Evolutionary conservation across 2,329 filamentous ascomycete species (phyloP).

Genomic region (Phyllosticta ampelicida): DNA sequence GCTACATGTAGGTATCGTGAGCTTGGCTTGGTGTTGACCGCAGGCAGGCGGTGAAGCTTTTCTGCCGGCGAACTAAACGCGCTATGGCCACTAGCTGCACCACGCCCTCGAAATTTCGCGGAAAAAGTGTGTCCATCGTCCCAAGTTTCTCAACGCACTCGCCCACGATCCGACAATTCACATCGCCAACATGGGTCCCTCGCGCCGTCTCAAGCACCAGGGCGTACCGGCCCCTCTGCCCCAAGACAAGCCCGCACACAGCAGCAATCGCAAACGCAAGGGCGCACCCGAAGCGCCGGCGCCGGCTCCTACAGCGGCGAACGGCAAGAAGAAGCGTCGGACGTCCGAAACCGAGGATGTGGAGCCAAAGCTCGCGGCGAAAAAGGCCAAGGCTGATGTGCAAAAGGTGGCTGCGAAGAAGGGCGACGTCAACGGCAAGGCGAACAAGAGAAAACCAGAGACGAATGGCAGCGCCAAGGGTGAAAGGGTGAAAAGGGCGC

Average conservation of each 20-base stretch:
- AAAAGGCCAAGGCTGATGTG: conserved; percentile 33
- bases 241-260: conserved; percentile 55
- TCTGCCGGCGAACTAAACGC: background rate
- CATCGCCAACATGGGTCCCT: conserved; percentile 61
- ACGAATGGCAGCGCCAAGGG: conserved; percentile 16
- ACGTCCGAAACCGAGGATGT: conserved; percentile 34
- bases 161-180: background rate
- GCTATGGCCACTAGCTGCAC: background rate
- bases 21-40: conserved; percentile 4
- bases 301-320: conserved; percentile 34
- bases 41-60: background rate
- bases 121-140: background rate
- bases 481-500: conserved; percentile 21
- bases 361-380: conserved; percentile 24
- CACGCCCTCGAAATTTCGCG: background rate
- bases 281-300: conserved; percentile 49
- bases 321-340: conserved; percentile 52
- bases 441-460: conserved; percentile 13
- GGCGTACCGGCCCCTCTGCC: conserved; percentile 65
- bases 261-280: conserved; percentile 67
- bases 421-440: conserved; percentile 14
- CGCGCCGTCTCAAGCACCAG: conserved; percentile 94
- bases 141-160: background rate
- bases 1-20: background rate
- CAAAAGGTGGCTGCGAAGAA: conserved; percentile 18